Evolutionary conservation across 768 basidiomycete genomes (phyloP), one percentile per base, ranked within the genome.

Genomic region (Asterophora parasitica): DNA sequence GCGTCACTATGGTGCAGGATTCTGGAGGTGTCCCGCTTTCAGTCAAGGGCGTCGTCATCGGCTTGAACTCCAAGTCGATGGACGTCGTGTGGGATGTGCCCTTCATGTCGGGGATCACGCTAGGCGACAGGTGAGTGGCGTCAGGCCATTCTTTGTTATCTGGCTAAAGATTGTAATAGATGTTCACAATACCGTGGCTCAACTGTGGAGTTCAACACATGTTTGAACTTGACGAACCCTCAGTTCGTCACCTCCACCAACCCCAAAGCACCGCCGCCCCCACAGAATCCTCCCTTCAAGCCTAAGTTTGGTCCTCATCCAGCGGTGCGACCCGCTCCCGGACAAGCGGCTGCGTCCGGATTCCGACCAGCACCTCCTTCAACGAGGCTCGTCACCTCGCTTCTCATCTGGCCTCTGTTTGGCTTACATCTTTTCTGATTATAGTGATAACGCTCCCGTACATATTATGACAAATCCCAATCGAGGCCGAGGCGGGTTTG

Each of bases 81-180:
- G 96, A 98, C 63, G 87, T 98, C 17, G 78, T 95, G 0, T 98
- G 96, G 90, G 96, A 99, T 63, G 84, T 87, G 17, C 78, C 92
- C 1, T 98, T 99, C 68, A 90, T 99, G 81, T 83, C 92, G 16
- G 96, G 96, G 6, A 76, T 78, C 2, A 96, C 89, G 0, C 70
- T 98, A 9, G 82, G 83, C 3, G 90, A 89, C 58, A 75, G 93
- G 88, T 92, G 57, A 16, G 61, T 59, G 16, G 16, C 28, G 49
- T 39, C 26, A 15, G n/a, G 31, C 10, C 19, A n/a, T 28, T 12
- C 12, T 11, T 7, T 19, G 12, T 19, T 5, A 13, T 26, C 5
- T 57, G 46, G 55, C 50, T 49, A 7, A 53, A 17, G 1, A 43
- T 15, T 0, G 15, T 30, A 36, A 20, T 53, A 92, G 92, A 53